Base-by-base conservation (phyloP, 768 basidiomycete species). In the Lactarius hatsudake region DNA sequence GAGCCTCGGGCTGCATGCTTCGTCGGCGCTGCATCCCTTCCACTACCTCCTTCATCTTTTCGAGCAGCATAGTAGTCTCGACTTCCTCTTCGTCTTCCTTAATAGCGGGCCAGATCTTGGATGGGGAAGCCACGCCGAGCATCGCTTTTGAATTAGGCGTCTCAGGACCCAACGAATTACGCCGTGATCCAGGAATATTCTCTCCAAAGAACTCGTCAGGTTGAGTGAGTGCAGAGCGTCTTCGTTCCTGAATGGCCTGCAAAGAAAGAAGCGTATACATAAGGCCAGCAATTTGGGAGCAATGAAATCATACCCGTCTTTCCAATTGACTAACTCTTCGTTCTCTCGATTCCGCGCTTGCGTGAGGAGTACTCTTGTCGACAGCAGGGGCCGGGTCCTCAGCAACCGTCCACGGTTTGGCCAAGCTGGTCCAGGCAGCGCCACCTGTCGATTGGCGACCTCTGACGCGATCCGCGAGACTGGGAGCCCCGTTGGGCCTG, bases 231-330 rank as follows among this genome's bases (percentile, higher is more conserved):
- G 87, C 88, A 62, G 86, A 88, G 12, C 82, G 79, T 30, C 88
- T 77, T 10, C 88, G 82, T 62, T 87, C 87, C 69, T 83, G 82
- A 51, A 90, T 89, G 0, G 86, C 87, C 81, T 84, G 63, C 34
- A 45, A n/a, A 45, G 8, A 32, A 26, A 15, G 8, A 18, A 60
- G 12, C 13, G 26, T 40, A 48, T 48, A 28, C 10, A 36, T 8
- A 20, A 63, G 18, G 18, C 15, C 5, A n/a, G 15, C 10, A 17
- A 0, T n/a, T 23, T 34, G 20, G 1, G 9, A 30, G 18, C 18
- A 28, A 5, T 20, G 30, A 40, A 59, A 36, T 15, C 53, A 17
- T 34, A 57, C 72, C 63, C 64, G 69, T 48, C 45, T 51, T 63
- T 55, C 67, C 42, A 36, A 34, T 7, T 66, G 53, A 32, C 55